Percentiles rank a stretch among this genome's conserved stretches.
Conservation (phyloP, 176 grass and related monocot species). For the Carex kokanica region DNA sequence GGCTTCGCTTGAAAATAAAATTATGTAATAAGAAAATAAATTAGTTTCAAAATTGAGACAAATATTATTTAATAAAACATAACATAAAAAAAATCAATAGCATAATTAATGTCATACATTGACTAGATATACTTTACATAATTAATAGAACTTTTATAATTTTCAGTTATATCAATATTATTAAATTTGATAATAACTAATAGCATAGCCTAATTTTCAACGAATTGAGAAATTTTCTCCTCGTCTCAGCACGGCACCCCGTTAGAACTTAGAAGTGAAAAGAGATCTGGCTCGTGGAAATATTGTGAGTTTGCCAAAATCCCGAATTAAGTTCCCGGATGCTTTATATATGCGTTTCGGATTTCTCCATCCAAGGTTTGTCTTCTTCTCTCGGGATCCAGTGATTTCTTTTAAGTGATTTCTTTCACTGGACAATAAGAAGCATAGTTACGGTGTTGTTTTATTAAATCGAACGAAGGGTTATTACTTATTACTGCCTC, state of each 20-base stretch:
- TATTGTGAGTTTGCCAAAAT: background rate
- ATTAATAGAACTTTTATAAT: too few species aligned
- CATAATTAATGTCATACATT: too few species aligned
- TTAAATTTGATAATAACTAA: too few species aligned
- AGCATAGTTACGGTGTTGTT: background rate
- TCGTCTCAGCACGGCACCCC: background rate
- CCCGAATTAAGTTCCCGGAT: background rate
- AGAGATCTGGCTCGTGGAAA: background rate
- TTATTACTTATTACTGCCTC: too few species aligned
- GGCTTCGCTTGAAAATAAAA: too few species aligned
- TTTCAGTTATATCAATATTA: too few species aligned
- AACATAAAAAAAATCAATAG: too few species aligned
- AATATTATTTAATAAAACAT: too few species aligned
- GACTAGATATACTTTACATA: too few species aligned
- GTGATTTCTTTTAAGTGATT: background rate
- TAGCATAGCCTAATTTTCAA: too few species aligned
- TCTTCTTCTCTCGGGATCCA: background rate
- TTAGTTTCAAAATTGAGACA: too few species aligned
- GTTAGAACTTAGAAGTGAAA: background rate
- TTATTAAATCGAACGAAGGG: background rate
- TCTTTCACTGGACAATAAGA: background rate
- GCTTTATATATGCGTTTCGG: background rate
- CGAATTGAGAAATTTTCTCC: background rate
- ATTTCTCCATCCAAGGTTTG: slow-evolving; percentile 14
- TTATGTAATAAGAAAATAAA: too few species aligned